Conservation (phyloP, 352 stramenopile species). For the Phytophthora cactorum region DNA sequence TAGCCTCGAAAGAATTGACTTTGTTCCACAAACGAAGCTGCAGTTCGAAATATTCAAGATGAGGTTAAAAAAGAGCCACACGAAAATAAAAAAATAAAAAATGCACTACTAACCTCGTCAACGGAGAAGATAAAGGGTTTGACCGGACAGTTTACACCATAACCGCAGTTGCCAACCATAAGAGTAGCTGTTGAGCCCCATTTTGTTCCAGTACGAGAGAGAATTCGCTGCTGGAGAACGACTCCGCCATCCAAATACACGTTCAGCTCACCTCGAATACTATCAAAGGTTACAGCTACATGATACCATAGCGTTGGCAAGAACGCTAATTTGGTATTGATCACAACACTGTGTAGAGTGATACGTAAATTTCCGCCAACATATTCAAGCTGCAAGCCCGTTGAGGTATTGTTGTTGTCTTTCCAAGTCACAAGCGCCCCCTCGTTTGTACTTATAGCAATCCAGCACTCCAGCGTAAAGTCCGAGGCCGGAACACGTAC, state of each 20-base stretch:
- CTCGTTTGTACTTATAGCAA: constrained; percentile 19
- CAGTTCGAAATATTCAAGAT: not conserved
- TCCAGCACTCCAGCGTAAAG: constrained; percentile 34
- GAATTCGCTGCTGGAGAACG: constrained; percentile 14
- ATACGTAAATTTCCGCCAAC: constrained; percentile 10
- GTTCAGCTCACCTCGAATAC: constrained; percentile 5
- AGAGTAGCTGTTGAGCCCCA: constrained; percentile 31
- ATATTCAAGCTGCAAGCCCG: constrained; percentile 23
- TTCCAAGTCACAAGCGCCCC: constrained; percentile 29
- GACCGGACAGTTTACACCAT: constrained; percentile 31
- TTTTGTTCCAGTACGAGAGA: constrained; percentile 3
- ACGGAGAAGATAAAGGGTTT: constrained; percentile 55
- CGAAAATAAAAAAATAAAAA: constrained; percentile 1
- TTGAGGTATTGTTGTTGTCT: constrained; percentile 1
- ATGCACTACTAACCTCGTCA: constrained; percentile 44
- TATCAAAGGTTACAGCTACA: constrained; percentile 28
- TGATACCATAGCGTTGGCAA: constrained; percentile 21
- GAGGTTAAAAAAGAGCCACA: not conserved
- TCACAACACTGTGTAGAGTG: constrained; percentile 20
- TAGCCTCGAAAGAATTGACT: constrained; percentile 1
- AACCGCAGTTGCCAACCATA: constrained; percentile 51
- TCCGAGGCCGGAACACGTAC: constrained; percentile 1
- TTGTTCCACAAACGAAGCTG: constrained; percentile 31
- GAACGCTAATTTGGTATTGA: constrained; percentile 22
- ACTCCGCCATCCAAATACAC: constrained; percentile 25